Conservation (phyloP, 2,329 filamentous ascomycete genomes). For the Dactylellina haptotyla region DNA sequence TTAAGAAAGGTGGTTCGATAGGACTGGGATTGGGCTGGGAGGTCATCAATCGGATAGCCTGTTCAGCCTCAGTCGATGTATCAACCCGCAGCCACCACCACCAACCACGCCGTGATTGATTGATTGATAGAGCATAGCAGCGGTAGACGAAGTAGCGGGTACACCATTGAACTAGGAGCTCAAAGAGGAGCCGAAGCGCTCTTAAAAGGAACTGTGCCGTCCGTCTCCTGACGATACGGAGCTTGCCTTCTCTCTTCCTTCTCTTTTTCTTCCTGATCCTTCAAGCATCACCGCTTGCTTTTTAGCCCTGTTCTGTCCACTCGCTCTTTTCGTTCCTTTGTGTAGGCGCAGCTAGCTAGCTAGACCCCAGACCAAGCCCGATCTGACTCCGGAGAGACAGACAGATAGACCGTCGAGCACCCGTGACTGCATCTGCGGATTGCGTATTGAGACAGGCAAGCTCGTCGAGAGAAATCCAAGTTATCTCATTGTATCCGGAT, state of each 20-base stretch:
- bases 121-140: too few species aligned
- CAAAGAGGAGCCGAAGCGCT: background rate
- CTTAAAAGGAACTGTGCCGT: conserved; percentile 7
- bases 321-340: conserved; percentile 3
- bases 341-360: background rate
- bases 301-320: background rate
- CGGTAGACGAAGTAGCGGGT: too few species aligned
- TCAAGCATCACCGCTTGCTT: conserved; percentile 6
- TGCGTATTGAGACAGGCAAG: too few species aligned
- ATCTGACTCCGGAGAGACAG: too few species aligned
- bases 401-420: too few species aligned
- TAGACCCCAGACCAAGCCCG: too few species aligned
- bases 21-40: background rate
- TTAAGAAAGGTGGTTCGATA: conserved; percentile 31
- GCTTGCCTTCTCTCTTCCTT: background rate
- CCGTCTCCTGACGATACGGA: conserved; percentile 2
- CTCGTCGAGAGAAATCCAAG: background rate
- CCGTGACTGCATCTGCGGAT: too few species aligned
- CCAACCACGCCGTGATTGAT: too few species aligned
- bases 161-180: background rate
- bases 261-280: too few species aligned
- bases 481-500: background rate
- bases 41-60: background rate
- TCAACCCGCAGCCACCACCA: conserved; percentile 1
- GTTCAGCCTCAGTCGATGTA: conserved; percentile 37